Evolutionary conservation across 441 rosid species (phyloP), one percentile per base, ranked within the genome.

Genomic region (Croton setiger): DNA sequence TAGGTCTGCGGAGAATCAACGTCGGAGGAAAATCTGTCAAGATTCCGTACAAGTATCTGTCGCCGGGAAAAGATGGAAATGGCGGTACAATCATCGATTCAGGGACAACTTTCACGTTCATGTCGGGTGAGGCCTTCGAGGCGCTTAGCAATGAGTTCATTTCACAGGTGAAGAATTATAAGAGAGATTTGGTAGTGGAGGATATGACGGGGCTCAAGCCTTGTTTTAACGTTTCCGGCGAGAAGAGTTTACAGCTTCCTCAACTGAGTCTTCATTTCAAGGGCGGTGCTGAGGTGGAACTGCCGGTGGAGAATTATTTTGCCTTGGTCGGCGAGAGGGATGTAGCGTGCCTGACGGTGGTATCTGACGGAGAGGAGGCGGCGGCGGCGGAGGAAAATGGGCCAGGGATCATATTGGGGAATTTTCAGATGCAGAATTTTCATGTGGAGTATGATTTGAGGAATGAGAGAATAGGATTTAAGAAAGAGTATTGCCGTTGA

Each of bases 51-150:
- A 69, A 73, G 72, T 75, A 66, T 27, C 68, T 75, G 3, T 21
- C 60, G 12, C 81, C 75, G 20, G 81, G 71, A 18, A n/a, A 23
- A 5, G 78, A 75, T 7, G 91, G 91, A 21, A 72, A 80, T 18
- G 87, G 91, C 4, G 88, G 91, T 21, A 77, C 79, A 43, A 81
- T 87, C 9, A 72, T 87, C 14, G 91, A 87, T 67, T 87, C 87
- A 1, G 87, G 88, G 3, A 75, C 87, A 0, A 83, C 88, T 31
- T 81, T 81, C 80, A 83, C 86, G 48, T 80, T 76, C 79, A 81
- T 83, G 71, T 64, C 83, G 0, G 56, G 74, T 0, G 69, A 67
- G 56, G 79, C 76, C 27, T 75, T 79, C 59, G 73, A 77, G 71
- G 69, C 79, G 4, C 13, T 84, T 9, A 83, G 79, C 17, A 21